phyloP scores from a whole-genome alignment of 352 stramenopile genomes.

The Phytophthora quininea region DNA sequence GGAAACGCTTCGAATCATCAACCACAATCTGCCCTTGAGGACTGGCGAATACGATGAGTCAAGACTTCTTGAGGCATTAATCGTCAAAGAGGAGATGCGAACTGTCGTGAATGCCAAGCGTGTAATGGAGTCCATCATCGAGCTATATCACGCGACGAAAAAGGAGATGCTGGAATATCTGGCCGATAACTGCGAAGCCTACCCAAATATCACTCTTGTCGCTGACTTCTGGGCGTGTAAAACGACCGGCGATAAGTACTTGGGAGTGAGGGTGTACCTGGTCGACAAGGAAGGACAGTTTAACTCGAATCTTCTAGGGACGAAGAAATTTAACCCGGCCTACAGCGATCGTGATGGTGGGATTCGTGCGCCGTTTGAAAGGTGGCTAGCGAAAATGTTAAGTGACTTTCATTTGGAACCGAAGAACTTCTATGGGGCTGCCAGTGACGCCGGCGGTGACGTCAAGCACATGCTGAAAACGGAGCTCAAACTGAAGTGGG shows the following conservation, averaged over 20 bases:
- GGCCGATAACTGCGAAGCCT: background rate
- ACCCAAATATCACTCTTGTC: background rate
- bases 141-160: background rate
- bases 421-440: constrained; percentile 23
- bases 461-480: constrained; percentile 23
- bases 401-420: constrained; percentile 22
- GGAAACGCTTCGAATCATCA: too few relatives aligned
- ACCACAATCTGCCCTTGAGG: too few relatives aligned
- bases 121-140: too few relatives aligned
- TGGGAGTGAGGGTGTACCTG: background rate
- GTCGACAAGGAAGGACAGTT: background rate
- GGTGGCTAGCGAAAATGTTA: constrained; percentile 9
- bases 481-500: constrained; percentile 23
- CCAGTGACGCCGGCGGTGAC: constrained; percentile 22
- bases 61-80: too few relatives aligned
- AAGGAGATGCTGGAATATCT: background rate
- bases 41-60: too few relatives aligned
- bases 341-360: background rate
- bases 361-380: background rate
- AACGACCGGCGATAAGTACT: background rate
- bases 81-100: too few relatives aligned
- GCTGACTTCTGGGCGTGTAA: background rate
- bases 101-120: too few relatives aligned
- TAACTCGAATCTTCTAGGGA: background rate
- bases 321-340: background rate